Evolutionary conservation across 164 flowering plant species (phyloP).

Genomic region (Litsea cubeba): DNA sequence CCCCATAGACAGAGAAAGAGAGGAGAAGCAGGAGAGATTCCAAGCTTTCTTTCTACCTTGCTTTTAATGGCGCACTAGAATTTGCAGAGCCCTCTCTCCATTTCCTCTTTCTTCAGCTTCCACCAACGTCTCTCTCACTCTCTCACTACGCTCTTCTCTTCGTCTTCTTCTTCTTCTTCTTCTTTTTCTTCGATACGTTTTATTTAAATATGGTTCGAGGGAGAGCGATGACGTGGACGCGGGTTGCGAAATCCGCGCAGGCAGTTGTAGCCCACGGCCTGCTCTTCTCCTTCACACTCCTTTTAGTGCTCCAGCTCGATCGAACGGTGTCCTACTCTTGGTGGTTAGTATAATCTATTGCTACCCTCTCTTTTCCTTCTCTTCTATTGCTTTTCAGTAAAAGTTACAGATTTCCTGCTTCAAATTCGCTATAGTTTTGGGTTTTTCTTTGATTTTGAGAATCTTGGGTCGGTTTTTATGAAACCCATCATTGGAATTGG

Average conservation of each 20-base stretch:
- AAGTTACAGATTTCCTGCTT: no score
- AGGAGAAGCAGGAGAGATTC: no score
- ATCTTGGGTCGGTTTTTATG: no score
- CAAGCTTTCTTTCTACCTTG: no score
- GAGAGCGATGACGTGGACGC: slow-evolving; percentile 60
- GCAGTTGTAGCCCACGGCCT: slow-evolving; percentile 55
- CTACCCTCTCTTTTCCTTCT: not conserved
- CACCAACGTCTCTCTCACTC: not conserved
- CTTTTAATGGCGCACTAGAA: no score
- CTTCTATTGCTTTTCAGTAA: not conserved
- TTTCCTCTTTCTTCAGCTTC: no score
- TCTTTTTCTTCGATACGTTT: not conserved
- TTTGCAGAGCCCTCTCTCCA: no score
- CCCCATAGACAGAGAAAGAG: no score
- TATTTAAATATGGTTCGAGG: slow-evolving; percentile 11
- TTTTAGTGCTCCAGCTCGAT: slow-evolving; percentile 72
- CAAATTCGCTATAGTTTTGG: no score
- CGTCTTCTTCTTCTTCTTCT: not conserved
- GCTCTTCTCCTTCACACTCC: slow-evolving; percentile 69
- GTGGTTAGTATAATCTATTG: slow-evolving; percentile 49
- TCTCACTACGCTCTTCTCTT: not conserved
- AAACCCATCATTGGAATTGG: no score
- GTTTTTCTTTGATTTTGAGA: no score
- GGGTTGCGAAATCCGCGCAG: slow-evolving; percentile 67
- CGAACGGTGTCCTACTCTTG: slow-evolving; percentile 54